These are phyloP conservation scores for Thamnidium elegans DNA, from an alignment of 192 early-diverging fungal genomes.

Conservation along the genomic window DNA sequence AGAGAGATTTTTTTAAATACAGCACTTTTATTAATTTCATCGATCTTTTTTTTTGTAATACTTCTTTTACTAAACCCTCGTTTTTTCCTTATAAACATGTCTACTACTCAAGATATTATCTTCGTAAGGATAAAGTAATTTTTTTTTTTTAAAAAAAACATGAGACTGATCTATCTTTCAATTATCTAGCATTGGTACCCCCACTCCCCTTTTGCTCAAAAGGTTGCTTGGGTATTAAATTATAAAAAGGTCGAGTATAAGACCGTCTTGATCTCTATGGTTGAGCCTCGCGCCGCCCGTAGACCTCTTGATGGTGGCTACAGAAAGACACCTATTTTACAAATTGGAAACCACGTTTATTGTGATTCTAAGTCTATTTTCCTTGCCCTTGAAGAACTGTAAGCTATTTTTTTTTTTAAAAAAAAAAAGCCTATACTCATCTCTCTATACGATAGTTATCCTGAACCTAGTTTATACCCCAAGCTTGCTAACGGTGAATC, in stretches of 20 bases:
- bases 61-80: no score
- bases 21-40: no score
- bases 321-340: conserved; percentile 34
- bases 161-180: no score
- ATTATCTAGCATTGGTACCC: conserved; percentile 27
- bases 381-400: conserved; percentile 24
- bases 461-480: conserved; percentile 19
- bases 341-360: conserved; percentile 29
- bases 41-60: no score
- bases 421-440: not conserved
- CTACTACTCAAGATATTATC: no score
- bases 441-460: conserved; percentile 5
- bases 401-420: not conserved
- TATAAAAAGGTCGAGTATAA: conserved; percentile 33
- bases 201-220: conserved; percentile 27
- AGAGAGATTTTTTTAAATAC: no score
- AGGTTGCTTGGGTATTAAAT: conserved; percentile 22
- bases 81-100: no score
- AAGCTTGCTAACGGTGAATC: conserved; percentile 7
- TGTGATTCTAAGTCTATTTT: conserved; percentile 30
- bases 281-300: conserved; percentile 20
- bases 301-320: conserved; percentile 32
- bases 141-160: no score
- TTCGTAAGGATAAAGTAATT: no score
- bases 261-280: conserved; percentile 17